Percentiles rank a stretch among this genome's conserved stretches.
Conservation (phyloP, 352 stramenopile genomes). For the Blastocystis sp. region DNA sequence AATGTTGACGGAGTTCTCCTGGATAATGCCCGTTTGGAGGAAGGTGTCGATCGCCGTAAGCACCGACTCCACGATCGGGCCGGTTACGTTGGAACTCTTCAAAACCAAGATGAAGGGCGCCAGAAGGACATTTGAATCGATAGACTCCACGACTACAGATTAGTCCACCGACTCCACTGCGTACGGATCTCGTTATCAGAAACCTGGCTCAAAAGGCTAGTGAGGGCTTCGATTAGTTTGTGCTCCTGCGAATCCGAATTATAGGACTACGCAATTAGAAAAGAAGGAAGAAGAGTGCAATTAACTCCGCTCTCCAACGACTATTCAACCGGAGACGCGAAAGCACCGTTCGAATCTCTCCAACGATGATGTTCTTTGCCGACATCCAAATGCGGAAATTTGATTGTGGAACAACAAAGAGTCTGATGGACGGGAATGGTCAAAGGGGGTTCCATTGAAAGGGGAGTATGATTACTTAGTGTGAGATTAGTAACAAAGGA, state of each 20-base stretch:
- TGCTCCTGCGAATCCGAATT: background rate
- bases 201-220: slow-evolving; percentile 26
- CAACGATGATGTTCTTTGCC: slow-evolving; percentile 66
- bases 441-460: too few species aligned
- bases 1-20: slow-evolving; percentile 36
- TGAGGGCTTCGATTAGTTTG: slow-evolving; percentile 45
- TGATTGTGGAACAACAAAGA: background rate
- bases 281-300: slow-evolving; percentile 15
- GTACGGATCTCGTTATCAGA: slow-evolving; percentile 47
- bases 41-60: slow-evolving; percentile 65
- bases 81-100: slow-evolving; percentile 58
- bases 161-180: background rate
- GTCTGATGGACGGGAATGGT: background rate
- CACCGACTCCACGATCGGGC: slow-evolving; percentile 60
- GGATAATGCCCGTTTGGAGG: slow-evolving; percentile 65
- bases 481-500: too few species aligned
- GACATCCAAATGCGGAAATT: slow-evolving; percentile 14
- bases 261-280: slow-evolving; percentile 9
- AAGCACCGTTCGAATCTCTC: slow-evolving; percentile 67
- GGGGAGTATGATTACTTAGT: too few species aligned
- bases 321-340: slow-evolving; percentile 49
- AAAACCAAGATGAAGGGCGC: slow-evolving; percentile 64
- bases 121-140: slow-evolving; percentile 54
- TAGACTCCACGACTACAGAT: slow-evolving; percentile 27
- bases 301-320: slow-evolving; percentile 31